Evolutionary conservation across 2,329 filamentous ascomycete genomes (phyloP), one percentile per base, ranked within the genome.

Genomic region (Aspergillus unguis): DNA sequence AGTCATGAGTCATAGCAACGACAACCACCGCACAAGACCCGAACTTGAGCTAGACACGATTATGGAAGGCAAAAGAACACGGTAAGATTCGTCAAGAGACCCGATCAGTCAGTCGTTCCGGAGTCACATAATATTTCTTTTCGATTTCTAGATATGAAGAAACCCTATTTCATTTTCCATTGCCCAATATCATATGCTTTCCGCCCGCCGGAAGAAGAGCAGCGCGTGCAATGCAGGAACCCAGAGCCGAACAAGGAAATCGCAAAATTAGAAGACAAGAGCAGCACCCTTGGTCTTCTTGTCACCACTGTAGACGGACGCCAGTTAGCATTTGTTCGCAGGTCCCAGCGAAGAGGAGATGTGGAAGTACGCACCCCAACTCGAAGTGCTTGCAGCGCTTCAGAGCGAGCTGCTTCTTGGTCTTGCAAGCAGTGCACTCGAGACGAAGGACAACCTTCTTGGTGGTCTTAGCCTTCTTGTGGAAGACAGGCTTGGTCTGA

Each of bases 351-450:
- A n/a, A 9, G 17, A 32, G n/a, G 10, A 3, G 26, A 8, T 3
- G 25, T 17, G 8, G 1, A 23, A 61, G 17, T 17, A 85, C 90
- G 63, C 91, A 95, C 90, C 91, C 94, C 74, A 99, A 83, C 84
- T 99, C 94, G 81, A 99, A 99, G 86, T 99, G 94, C 89, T 99
- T 99, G 91, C 94, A 99, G 77, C 94, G 90, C 89, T 99, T 99
- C 79, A 99, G 84, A 69, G 94, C 85, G 74, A 99, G 85, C 84
- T 99, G 91, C 79, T 86, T 86, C 88, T 96, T 97, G 77, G 90
- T 87, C 88, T 97, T 97, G 90, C 94, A 99, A 69, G 81, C 77
- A 74, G 90, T 92, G 85, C 94, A 99, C 80, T 99, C 94, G 79
- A 99, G 82, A 83, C 94, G 87, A 79, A 99, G 83, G 73, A 99